Evolutionary conservation across 2,329 filamentous ascomycete species (phyloP).

Genomic region (Mycogone perniciosa): DNA sequence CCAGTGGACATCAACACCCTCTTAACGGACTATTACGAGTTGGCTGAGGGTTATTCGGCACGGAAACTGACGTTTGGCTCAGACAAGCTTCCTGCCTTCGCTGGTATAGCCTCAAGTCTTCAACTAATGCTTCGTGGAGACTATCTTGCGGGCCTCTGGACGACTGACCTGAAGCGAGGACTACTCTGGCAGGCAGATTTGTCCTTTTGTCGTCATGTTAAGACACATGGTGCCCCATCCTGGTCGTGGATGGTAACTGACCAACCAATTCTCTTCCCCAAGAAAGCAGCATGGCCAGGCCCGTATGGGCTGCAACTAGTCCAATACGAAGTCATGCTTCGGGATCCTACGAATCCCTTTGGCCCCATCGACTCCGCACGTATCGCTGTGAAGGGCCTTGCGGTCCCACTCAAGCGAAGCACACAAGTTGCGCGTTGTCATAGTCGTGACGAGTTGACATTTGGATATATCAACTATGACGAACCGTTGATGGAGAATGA

Average conservation of each 20-base stretch:
- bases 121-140: not conserved
- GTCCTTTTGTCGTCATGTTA: not conserved
- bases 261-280: not conserved
- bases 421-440: not conserved
- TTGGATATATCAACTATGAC: not conserved
- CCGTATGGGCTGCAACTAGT: not conserved
- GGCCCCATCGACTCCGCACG: not conserved
- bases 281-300: not conserved
- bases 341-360: not conserved
- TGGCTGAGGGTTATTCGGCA: not conserved
- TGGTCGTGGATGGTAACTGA: constrained; percentile 10
- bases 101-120: constrained; percentile 1
- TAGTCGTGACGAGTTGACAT: not conserved
- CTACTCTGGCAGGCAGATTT: not conserved
- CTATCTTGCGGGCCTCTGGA: constrained; percentile 7
- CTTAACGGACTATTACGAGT: not conserved
- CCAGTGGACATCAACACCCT: not conserved
- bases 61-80: constrained; percentile 1
- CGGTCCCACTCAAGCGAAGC: not conserved
- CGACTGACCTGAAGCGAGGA: constrained; percentile 1
- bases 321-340: not conserved
- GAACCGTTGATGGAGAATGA: not conserved
- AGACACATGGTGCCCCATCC: constrained; percentile 1
- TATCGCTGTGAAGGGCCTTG: not conserved
- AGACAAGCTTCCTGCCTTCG: constrained; percentile 5